Base-by-base conservation (phyloP, 805 yeast species). In the Torulaspora quercuum region DNA sequence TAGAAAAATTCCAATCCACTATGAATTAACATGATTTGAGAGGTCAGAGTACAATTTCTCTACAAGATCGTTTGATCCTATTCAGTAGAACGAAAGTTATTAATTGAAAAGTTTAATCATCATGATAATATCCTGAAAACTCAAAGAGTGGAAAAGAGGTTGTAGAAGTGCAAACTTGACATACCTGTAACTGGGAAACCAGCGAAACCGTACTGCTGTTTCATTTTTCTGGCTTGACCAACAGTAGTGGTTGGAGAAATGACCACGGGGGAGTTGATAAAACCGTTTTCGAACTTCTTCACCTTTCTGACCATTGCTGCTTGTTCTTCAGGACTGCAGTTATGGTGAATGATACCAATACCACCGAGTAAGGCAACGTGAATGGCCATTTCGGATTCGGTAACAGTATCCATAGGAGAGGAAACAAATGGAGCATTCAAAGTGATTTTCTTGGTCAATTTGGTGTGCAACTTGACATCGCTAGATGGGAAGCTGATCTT, bases 21-120 rank as follows among this genome's bases (percentile, higher is more conserved):
- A 22, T 22, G 12, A 22, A 22, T n/a, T 24, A n/a, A n/a, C n/a
- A n/a, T n/a, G n/a, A n/a, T n/a, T n/a, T 13, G 23, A 29, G 32
- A 20, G 30, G 38, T 65, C 75, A 72, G 78, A 55, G 57, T 51
- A 61, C 57, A 64, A 53, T 49, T 62, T 81, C 53, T 88, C 97
- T 94, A 68, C 96, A 87, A 76, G 95, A 84, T 88, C 92, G 95
- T 82, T 80, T 80, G 92, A 84, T 82, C 95, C 61, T 61, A 71
- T 57, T 82, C 96, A 95, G 97, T 82, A 90, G 98, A 90, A 90
- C 97, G 98, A 90, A 90, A 90, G 97, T 90, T 88, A 85, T 73
- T 64, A 61, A 63, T 54, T 53, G 48, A 49, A 36, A 45, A 52
- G 57, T 49, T 47, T 59, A 59, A 72, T 79, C 83, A 78, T 79